Conservation (phyloP, 2,329 filamentous ascomycete species). For the Trichoderma harzianum region DNA sequence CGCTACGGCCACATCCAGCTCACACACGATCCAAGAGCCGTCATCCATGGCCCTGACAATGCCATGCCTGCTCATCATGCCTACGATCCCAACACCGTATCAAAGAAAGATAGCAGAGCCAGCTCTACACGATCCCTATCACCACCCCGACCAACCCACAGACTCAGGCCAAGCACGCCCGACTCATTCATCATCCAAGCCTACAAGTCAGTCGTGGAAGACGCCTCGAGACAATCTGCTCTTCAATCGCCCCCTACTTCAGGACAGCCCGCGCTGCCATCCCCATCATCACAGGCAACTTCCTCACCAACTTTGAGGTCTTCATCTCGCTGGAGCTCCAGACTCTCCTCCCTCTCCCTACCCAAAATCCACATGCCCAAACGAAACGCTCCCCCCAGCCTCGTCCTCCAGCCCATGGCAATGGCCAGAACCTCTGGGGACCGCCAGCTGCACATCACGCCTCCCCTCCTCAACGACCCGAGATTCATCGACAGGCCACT, state of each 20-base stretch:
- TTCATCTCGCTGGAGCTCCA: constrained; percentile 18
- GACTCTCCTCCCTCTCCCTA: constrained; percentile 38
- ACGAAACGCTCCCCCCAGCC: constrained; percentile 31
- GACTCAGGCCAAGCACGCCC: constrained; percentile 24
- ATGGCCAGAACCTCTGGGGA: constrained; percentile 27
- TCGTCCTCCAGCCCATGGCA: constrained; percentile 20
- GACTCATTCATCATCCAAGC: constrained; percentile 36
- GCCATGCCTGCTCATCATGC: constrained; percentile 48
- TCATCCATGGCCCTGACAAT: constrained; percentile 24
- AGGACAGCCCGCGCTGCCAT: background rate
- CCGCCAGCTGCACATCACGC: constrained; percentile 30
- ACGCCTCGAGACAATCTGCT: constrained; percentile 20
- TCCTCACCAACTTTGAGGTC: background rate
- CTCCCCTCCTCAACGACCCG: constrained; percentile 28
- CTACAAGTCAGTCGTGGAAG: constrained; percentile 36
- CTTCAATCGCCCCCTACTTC: constrained; percentile 7
- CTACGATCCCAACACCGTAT: constrained; percentile 31
- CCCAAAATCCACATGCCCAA: constrained; percentile 40
- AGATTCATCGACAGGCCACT: constrained; percentile 27
- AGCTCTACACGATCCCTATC: constrained; percentile 8
- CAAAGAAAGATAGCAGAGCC: background rate
- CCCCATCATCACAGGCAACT: background rate
- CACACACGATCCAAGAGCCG: constrained; percentile 28
- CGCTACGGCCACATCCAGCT: constrained; percentile 25
- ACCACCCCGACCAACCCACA: constrained; percentile 12